Percentiles rank a stretch among this genome's conserved stretches.
Evolutionary conservation across 345 rosid species (phyloP).

Genomic region (Hibiscus trionum): DNA sequence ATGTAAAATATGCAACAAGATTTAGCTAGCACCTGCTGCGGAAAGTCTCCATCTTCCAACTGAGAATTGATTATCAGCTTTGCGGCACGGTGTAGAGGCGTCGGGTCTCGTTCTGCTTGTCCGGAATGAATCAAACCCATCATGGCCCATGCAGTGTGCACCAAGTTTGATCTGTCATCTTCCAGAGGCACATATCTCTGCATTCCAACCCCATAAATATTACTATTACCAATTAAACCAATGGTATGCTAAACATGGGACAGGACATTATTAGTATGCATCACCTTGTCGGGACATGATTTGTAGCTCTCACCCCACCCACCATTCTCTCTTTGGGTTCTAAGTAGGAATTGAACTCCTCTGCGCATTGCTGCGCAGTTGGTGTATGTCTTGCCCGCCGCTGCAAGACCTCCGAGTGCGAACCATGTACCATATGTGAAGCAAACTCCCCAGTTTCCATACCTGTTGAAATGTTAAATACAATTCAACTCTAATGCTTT

Average conservation of each 20-base stretch:
- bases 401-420: conserved; percentile 37
- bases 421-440: conserved; percentile 46
- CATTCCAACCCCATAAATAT: background rate
- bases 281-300: conserved; percentile 49
- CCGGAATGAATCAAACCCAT: conserved; percentile 57
- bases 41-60: background rate
- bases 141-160: conserved; percentile 51
- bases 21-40: background rate
- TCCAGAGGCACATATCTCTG: conserved; percentile 43
- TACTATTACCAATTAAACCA: background rate
- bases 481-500: background rate
- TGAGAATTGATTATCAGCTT: background rate
- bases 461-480: conserved; percentile 11
- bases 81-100: background rate
- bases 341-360: conserved; percentile 37
- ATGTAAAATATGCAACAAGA: background rate
- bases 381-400: conserved; percentile 33
- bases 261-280: background rate
- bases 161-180: conserved; percentile 40
- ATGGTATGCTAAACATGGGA: background rate
- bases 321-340: conserved; percentile 38
- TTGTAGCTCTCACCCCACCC: conserved; percentile 59
- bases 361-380: conserved; percentile 25
- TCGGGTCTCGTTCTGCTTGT: conserved; percentile 9
- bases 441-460: conserved; percentile 41